Percentiles rank a stretch among this genome's conserved stretches.
These are phyloP conservation scores for Cercospora citrullina DNA, from an alignment of 2,329 filamentous ascomycete genomes.

Conservation along the genomic window DNA sequence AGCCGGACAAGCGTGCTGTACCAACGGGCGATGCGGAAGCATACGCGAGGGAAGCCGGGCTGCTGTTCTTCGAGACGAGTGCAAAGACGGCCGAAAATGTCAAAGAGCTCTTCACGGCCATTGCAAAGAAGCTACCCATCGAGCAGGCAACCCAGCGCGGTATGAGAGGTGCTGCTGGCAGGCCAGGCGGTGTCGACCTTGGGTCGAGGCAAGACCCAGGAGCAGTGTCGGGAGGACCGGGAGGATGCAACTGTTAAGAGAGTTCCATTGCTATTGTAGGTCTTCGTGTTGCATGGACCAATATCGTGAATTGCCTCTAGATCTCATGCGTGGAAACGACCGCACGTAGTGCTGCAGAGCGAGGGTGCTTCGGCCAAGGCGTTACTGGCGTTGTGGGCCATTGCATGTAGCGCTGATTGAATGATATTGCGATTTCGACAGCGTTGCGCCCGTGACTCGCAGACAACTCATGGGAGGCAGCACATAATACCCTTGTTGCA, in stretches of 20 bases:
- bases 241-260: slow-evolving; percentile 63
- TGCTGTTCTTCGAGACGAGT: slow-evolving; percentile 98
- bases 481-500: not conserved
- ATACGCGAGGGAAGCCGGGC: slow-evolving; percentile 87
- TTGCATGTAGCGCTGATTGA: slow-evolving; percentile 2
- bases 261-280: not conserved
- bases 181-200: slow-evolving; percentile 66
- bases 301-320: not conserved
- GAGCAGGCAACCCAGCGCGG: slow-evolving; percentile 94
- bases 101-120: slow-evolving; percentile 90
- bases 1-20: slow-evolving; percentile 94
- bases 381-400: slow-evolving; percentile 4
- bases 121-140: slow-evolving; percentile 94
- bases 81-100: slow-evolving; percentile 98
- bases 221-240: slow-evolving; percentile 57
- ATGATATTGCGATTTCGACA: not conserved
- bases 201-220: slow-evolving; percentile 62
- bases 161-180: slow-evolving; percentile 61
- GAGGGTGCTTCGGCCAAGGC: not conserved
- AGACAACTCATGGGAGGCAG: not conserved
- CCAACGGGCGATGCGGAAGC: slow-evolving; percentile 86
- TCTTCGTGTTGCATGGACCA: not conserved
- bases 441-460: not conserved
- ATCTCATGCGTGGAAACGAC: not conserved
- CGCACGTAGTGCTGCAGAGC: not conserved